A percentile compares a stretch with the other conserved stretches of the same genome.
Conservation (phyloP, 2,329 filamentous ascomycete species). For the Hirsutella rhossiliensis region DNA sequence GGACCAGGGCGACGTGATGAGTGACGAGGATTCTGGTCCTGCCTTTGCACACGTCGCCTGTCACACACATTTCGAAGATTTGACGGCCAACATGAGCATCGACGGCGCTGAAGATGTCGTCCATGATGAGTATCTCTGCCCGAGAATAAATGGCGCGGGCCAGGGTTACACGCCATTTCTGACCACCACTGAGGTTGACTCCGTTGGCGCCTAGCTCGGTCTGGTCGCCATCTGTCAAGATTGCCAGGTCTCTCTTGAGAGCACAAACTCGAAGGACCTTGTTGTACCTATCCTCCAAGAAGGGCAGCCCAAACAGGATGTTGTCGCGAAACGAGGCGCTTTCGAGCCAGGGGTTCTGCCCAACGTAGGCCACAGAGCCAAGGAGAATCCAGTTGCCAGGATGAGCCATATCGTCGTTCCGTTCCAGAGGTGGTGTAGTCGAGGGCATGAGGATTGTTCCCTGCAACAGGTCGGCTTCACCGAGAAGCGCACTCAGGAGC, state of each 20-base stretch:
- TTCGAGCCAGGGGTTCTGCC: constrained; percentile 77
- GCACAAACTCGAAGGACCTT: constrained; percentile 63
- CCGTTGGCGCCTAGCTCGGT: constrained; percentile 80
- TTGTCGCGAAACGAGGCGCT: constrained; percentile 71
- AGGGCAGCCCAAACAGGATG: constrained; percentile 64
- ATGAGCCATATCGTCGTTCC: constrained; percentile 51
- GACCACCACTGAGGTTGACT: constrained; percentile 73
- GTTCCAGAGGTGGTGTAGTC: constrained; percentile 36
- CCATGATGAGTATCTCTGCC: constrained; percentile 63
- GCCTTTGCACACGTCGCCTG: constrained; percentile 54
- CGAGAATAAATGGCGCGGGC: constrained; percentile 71
- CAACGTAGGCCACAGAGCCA: constrained; percentile 59
- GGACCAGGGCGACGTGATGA: constrained; percentile 62
- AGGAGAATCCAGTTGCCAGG: constrained; percentile 56
- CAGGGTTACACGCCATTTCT: constrained; percentile 72
- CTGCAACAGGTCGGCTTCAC: constrained; percentile 57
- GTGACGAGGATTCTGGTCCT: constrained; percentile 71
- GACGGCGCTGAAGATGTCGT: constrained; percentile 76
- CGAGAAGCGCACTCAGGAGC: constrained; percentile 60
- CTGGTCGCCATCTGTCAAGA: constrained; percentile 62
- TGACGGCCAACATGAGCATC: constrained; percentile 73
- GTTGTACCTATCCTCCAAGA: constrained; percentile 54
- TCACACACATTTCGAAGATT: constrained; percentile 65
- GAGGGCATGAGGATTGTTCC: constrained; percentile 47
- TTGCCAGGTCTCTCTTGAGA: constrained; percentile 61